phyloP scores from a whole-genome alignment of 2,329 filamentous ascomycete species.

The Paraconiothyrium brasiliense region DNA sequence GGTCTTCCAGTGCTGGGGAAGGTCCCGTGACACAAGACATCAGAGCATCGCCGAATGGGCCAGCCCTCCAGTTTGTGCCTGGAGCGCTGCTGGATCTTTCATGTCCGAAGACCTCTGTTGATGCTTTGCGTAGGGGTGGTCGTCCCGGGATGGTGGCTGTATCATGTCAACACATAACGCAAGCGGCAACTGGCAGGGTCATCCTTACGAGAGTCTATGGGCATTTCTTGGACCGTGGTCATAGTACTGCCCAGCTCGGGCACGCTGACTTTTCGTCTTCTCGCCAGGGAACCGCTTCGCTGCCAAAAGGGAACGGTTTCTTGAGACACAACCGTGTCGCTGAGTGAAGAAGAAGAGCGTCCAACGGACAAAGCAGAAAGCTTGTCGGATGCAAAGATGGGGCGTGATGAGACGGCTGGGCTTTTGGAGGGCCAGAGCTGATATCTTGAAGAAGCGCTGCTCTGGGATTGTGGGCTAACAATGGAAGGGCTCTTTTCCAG shows the following conservation, averaged over 20 bases:
- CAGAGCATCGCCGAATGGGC: constrained; percentile 53
- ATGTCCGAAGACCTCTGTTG: constrained; percentile 46
- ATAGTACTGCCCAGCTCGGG: constrained; percentile 50
- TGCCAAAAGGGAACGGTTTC: constrained; percentile 48
- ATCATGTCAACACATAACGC: constrained; percentile 25
- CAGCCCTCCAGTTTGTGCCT: constrained; percentile 48
- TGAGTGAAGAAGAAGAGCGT: constrained; percentile 52
- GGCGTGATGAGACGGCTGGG: constrained; percentile 33
- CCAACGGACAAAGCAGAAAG: constrained; percentile 48
- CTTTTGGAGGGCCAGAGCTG: constrained; percentile 51
- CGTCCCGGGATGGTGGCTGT: constrained; percentile 53
- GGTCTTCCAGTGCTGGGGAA: constrained; percentile 32
- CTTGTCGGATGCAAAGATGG: constrained; percentile 41
- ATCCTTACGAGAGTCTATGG: constrained; percentile 53
- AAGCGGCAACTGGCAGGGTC: not conserved
- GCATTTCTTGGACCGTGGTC: constrained; percentile 50
- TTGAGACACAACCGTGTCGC: constrained; percentile 48
- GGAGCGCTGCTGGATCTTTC: constrained; percentile 53
- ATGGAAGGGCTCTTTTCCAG: constrained; percentile 43
- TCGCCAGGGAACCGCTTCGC: constrained; percentile 48
- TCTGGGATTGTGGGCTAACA: constrained; percentile 34
- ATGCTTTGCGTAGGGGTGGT: constrained; percentile 48
- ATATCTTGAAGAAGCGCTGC: constrained; percentile 38
- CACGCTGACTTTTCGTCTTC: constrained; percentile 53
- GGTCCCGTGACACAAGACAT: constrained; percentile 51